phyloP scores from a whole-genome alignment of 176 grass and related monocot species.

The Paspalum vaginatum region DNA sequence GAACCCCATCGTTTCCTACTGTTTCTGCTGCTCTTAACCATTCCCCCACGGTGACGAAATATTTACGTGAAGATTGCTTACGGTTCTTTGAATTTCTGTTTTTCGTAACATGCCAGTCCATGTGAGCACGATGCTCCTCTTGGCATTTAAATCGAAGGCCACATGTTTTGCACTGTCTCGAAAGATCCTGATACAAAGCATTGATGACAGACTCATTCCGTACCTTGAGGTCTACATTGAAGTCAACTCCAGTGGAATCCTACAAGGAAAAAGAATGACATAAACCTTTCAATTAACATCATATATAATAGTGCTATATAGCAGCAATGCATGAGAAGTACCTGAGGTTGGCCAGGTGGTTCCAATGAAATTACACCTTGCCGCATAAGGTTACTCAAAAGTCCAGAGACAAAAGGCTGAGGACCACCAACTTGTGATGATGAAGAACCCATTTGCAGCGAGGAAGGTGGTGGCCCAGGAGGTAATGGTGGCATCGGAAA shows the following conservation, averaged over 20 bases:
- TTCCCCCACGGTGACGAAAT: slow-evolving; percentile 81
- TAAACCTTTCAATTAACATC: slow-evolving; percentile 28
- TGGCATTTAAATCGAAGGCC: slow-evolving; percentile 91
- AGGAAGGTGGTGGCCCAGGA: slow-evolving; percentile 51
- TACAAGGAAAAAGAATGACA: slow-evolving; percentile 45
- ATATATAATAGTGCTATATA: slow-evolving; percentile 26
- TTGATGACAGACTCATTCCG: slow-evolving; percentile 72
- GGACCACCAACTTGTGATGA: slow-evolving; percentile 54
- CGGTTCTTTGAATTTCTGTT: slow-evolving; percentile 88
- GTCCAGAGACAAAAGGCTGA: slow-evolving; percentile 63
- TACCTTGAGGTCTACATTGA: slow-evolving; percentile 82
- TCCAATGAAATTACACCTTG: slow-evolving; percentile 80
- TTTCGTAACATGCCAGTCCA: slow-evolving; percentile 99
- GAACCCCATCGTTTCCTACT: slow-evolving; percentile 82
- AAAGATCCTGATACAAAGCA: slow-evolving; percentile 77
- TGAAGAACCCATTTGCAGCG: slow-evolving; percentile 53
- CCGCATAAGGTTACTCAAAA: slow-evolving; percentile 82
- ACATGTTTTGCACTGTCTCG: slow-evolving; percentile 95
- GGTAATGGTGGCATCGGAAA: slow-evolving; percentile 67
- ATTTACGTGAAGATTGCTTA: slow-evolving; percentile 95
- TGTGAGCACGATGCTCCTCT: slow-evolving; percentile 92
- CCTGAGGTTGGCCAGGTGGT: slow-evolving; percentile 59
- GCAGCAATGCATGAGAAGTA: slow-evolving; percentile 45
- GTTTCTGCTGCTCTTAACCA: slow-evolving; percentile 93
- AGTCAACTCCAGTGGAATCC: slow-evolving; percentile 72